Base-by-base conservation (phyloP, 768 basidiomycete species). In the Nidula microcarpa region DNA sequence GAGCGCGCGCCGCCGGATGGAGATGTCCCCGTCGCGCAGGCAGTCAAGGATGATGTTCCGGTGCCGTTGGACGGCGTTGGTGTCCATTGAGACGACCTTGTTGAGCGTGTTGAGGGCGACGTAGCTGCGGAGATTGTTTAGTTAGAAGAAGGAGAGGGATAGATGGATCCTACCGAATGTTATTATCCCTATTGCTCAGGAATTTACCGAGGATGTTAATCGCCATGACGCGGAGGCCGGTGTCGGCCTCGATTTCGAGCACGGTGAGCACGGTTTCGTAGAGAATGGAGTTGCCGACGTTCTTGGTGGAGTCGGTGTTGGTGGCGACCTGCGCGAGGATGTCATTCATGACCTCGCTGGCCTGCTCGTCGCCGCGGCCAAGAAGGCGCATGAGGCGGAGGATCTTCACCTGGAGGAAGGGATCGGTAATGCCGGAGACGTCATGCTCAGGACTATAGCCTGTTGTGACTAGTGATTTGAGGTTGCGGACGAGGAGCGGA, bases 201-300 rank as follows among this genome's bases (percentile, higher is more conserved):
- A 98, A 98, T 71, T 98, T 98, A 51, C 97, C 97, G 34, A 99
- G 80, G 53, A 98, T 98, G 67, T 99, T 99, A 69, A 99, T 99
- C 0, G 97, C 97, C 97, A 99, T 98, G 44, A 98, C 95, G 1
- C 97, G 87, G 17, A 99, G 74, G 16, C 94, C 94, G 41, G 85
- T 89, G 66, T 99, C 97, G 9, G 97, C 95, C 63, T 99, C 94
- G 56, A 98, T 98, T 59, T 99, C 96, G 46, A 99, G 78, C 14
- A 99, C 88, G 1, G 95, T 94, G 57, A 98, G 77, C 5, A 98
- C 96, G 0, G 96, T 96, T 73, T 99, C 97, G 67, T 99, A 99
- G 33, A 99, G 71, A 57, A 99, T 98, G 3, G 96, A 87, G 68
- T 98, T 98, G 50, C 97, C 97, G 59, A 98, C 97, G 63, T 98